A percentile compares a stretch with the other conserved stretches of the same genome.
Evolutionary conservation across 768 basidiomycete genomes (phyloP).

Genomic region (Lactarius sp.): DNA sequence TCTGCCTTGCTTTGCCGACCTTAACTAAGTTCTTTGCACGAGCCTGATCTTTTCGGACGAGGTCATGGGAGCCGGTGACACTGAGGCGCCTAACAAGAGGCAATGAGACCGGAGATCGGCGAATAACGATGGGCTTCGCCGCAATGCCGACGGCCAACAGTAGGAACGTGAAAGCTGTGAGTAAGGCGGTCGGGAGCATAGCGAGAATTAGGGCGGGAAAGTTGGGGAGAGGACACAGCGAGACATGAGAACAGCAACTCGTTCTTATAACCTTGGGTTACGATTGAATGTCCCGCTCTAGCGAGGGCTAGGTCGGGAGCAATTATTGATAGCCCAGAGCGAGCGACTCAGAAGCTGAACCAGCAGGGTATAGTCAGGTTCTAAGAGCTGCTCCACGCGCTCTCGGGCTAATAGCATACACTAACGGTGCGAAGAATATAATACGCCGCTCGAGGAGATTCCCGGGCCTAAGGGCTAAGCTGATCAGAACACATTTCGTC

Average conservation of each 20-base stretch:
- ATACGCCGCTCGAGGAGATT: too few relatives aligned
- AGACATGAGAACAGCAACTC: not conserved
- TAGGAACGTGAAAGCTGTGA: constrained; percentile 26
- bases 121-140: constrained; percentile 23
- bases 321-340: too few relatives aligned
- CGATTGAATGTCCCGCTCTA: too few relatives aligned
- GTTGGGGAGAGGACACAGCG: constrained; percentile 6
- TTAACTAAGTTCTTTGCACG: constrained; percentile 45
- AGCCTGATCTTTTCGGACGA: constrained; percentile 48
- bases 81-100: constrained; percentile 53
- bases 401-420: too few relatives aligned
- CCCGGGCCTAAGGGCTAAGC: too few relatives aligned
- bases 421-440: too few relatives aligned
- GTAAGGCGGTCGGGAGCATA: constrained; percentile 28
- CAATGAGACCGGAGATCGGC: constrained; percentile 34
- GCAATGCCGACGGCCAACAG: constrained; percentile 21
- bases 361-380: too few relatives aligned
- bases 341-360: too few relatives aligned
- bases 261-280: not conserved
- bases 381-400: too few relatives aligned
- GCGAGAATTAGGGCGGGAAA: not conserved
- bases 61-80: constrained; percentile 44
- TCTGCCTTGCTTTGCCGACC: constrained; percentile 35
- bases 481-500: too few relatives aligned
- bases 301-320: too few relatives aligned